Conservation (phyloP, 768 basidiomycete genomes). For the Tulasnella sp. region DNA sequence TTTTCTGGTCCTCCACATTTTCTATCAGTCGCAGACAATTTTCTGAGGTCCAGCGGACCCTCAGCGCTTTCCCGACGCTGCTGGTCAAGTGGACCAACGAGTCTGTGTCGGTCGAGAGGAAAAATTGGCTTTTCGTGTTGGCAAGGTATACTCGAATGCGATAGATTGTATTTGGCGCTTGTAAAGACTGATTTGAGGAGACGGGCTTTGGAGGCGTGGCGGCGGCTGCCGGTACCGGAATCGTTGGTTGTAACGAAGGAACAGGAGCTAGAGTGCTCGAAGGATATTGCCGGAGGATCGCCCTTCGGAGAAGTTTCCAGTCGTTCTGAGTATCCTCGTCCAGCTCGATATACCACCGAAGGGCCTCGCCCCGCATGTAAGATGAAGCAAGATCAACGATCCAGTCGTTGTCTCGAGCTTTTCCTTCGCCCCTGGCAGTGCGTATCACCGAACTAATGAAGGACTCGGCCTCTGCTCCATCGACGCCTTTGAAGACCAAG, state of each 20-base stretch:
- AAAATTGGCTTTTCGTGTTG: neutral
- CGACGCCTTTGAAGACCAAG: neutral
- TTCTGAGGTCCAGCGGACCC: neutral
- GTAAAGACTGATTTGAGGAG: neutral
- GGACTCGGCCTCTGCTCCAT: neutral
- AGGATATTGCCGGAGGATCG: neutral
- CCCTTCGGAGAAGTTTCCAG: neutral
- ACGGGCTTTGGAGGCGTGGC: too few relatives aligned
- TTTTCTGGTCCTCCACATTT: neutral
- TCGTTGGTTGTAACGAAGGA: too few relatives aligned
- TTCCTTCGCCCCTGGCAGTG: neutral
- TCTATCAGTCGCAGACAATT: neutral
- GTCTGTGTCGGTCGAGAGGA: neutral
- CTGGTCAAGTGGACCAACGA: neutral
- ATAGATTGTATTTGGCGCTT: neutral
- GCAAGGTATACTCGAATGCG: neutral
- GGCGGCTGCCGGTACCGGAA: too few relatives aligned
- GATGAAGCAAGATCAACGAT: neutral
- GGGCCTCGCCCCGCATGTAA: neutral
- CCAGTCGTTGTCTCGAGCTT: neutral
- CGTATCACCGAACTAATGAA: neutral
- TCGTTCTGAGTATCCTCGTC: constrained; percentile 5
- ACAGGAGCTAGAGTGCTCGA: too few relatives aligned
- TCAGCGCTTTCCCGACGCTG: neutral
- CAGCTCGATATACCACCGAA: constrained; percentile 12